Base-by-base conservation (phyloP, 352 stramenopile species). In the Globisporangium recalcitrans region DNA sequence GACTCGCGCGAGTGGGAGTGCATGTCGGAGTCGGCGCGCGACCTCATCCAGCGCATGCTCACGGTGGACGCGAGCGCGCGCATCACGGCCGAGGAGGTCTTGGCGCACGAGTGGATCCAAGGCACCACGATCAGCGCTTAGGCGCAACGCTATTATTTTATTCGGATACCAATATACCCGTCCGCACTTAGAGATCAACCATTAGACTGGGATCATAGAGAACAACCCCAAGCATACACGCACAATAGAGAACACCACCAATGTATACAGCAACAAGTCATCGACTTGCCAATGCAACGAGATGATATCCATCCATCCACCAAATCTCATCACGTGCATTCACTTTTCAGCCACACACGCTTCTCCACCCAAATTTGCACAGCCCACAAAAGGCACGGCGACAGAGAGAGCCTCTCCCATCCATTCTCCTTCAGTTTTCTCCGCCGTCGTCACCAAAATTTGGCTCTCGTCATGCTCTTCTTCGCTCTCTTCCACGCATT, bases 61-160 rank as follows among this genome's bases (percentile, higher is more conserved):
- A 72, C 55, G 0, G 60, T 87, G 21, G 70, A 87, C 60, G 67
- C 75, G 10, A 48, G 64, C 44, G 57, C 72, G 46, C 77, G 77
- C 8, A 68, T 82, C 34, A 81, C 66, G 34, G 77, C 77, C 13
- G 48, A 70, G 6, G 56, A 86, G 46, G 69, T 87, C 24, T 69
- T 87, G n/a, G 32, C 76, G 52, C 77, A 89, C 67, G 64, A 75
- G 51, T 89, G 79, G 77, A 40, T 87, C 10, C 29, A 53, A 52
- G 21, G 24, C 38, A 40, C 55, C 38, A 40, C 55, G 5, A 52
- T 24, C 22, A 51, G 42, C 57, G 27, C 24, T 24, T 54, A 31
- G 52, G 47, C 47, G n/a, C n/a, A n/a, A n/a, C n/a, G n/a, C n/a
- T 21, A 46, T n/a, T 2, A 46, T 46, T 16, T 46, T 46, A 46